A percentile compares a stretch with the other conserved stretches of the same genome.
phyloP scores from a whole-genome alignment of 1,284 basidiomycete species.

The Vanrija sp. region DNA sequence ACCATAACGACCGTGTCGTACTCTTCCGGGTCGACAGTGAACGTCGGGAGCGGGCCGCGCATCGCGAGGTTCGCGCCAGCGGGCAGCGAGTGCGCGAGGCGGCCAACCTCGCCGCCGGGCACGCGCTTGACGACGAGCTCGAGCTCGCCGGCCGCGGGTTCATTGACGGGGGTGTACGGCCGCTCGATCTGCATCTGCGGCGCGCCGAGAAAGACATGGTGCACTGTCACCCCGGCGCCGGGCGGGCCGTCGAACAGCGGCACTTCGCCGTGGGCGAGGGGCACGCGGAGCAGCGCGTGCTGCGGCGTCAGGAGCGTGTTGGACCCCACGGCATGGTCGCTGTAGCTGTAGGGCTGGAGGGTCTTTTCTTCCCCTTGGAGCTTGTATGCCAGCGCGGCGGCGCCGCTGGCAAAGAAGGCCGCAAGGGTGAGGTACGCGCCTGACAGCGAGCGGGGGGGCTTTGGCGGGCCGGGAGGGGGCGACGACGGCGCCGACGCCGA shows the following conservation, averaged over 20 bases:
- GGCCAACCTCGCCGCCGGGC: slow-evolving; percentile 45
- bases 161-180: slow-evolving; percentile 47
- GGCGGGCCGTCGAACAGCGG: slow-evolving; percentile 4
- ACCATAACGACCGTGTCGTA: slow-evolving; percentile 46
- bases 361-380: background rate
- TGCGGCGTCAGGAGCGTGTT: slow-evolving; percentile 19
- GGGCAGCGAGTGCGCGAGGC: slow-evolving; percentile 39
- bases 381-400: background rate
- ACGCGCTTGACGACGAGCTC: slow-evolving; percentile 45
- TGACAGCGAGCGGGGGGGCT: too few relatives aligned
- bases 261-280: background rate
- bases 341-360: slow-evolving; percentile 34
- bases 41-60: slow-evolving; percentile 44
- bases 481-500: too few relatives aligned
- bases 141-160: slow-evolving; percentile 29
- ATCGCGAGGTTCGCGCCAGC: slow-evolving; percentile 36
- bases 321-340: slow-evolving; percentile 26
- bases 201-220: slow-evolving; percentile 46
- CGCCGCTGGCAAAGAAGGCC: too few relatives aligned
- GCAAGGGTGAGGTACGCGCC: too few relatives aligned
- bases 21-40: slow-evolving; percentile 27
- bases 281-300: slow-evolving; percentile 30
- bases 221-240: slow-evolving; percentile 29
- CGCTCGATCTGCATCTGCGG: slow-evolving; percentile 47
- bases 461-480: too few relatives aligned